Base-by-base conservation (phyloP, 805 yeast genomes). In the Kregervanrija pseudodelftensis region DNA sequence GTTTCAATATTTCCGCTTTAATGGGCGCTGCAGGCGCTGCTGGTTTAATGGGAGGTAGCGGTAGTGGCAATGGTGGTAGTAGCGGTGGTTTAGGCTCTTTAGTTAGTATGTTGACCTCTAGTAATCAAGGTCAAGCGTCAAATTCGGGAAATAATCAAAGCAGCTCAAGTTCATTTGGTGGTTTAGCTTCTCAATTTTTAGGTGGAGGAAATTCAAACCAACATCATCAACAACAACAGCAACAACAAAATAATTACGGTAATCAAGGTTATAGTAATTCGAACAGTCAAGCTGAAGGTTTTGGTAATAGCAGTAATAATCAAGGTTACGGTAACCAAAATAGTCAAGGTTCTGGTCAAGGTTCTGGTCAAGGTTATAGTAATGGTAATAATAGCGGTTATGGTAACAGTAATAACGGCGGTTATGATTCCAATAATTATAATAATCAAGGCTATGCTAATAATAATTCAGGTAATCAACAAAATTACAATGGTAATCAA, bases 1-100 rank as follows among this genome's bases (percentile, higher is more conserved):
- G 65, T 2, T 55, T 60, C 45, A 61, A 61, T 37, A 40, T 60
- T 14, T 44, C 50, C 4, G 47, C 60, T 8, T 46, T 60, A 39
- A 34, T 59, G 39, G 42, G 47, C 17, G 49, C 44, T 13, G 42
- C 45, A 2, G 41, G 48, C 17, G 40, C 40, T 35, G 14, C 42
- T 14, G 37, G 42, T 37, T 16, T 33, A 15, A 3, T 33, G 14
- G 46, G 45, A n/a, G 46, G 49, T 32, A 42, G 22, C 35, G 40
- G 39, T 14, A 22, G 40, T 40, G 43, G 38, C 5, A 31, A 30
- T 33, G 30, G 36, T 8, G 17, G 42, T 9, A 39, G 40, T 30
- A 39, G 45, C 28, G 50, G 50, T 4, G 58, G 58, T 28, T 14
- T 56, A 32, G 53, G 59, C 2, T 50, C 58, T 12, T 38, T 57